Percentiles rank a stretch among this genome's conserved stretches.
Conservation (phyloP, 805 yeast species). For the Suhomyces sp. region DNA sequence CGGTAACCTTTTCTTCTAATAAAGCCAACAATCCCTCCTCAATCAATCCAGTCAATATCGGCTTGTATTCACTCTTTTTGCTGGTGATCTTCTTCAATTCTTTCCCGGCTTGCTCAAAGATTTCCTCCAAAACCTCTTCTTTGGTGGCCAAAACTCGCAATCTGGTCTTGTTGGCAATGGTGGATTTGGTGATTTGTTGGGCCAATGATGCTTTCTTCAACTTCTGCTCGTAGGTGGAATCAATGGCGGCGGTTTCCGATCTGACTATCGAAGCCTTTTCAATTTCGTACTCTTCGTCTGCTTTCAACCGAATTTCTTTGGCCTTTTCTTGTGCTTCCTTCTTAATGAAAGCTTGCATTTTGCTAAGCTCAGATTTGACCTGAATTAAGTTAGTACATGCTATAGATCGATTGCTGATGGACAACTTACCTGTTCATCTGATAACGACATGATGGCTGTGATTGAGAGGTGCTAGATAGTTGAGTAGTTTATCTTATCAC, state of each 20-base stretch:
- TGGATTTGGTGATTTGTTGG: slow-evolving; percentile 93
- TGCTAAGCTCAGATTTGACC: slow-evolving; percentile 93
- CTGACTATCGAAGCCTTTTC: slow-evolving; percentile 95
- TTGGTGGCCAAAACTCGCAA: slow-evolving; percentile 84
- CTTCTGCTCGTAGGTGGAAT: slow-evolving; percentile 71
- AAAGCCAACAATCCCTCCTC: slow-evolving; percentile 71
- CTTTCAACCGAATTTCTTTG: slow-evolving; percentile 90
- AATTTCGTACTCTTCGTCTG: slow-evolving; percentile 97
- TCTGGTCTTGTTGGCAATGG: slow-evolving; percentile 93
- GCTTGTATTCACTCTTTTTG: slow-evolving; percentile 59
- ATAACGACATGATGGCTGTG: slow-evolving; percentile 24
- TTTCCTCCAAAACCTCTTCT: slow-evolving; percentile 67
- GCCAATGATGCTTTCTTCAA: slow-evolving; percentile 88
- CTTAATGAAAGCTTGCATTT: slow-evolving; percentile 98
- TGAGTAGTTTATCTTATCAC: slow-evolving; percentile 8
- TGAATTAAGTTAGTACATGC: slow-evolving; percentile 24
- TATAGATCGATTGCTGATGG: neutral
- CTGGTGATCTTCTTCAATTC: slow-evolving; percentile 58
- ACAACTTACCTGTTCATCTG: slow-evolving; percentile 29
- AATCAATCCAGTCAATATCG: slow-evolving; percentile 71
- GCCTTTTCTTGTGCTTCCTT: slow-evolving; percentile 99
- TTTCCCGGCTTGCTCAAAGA: slow-evolving; percentile 66
- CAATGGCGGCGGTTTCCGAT: slow-evolving; percentile 86
- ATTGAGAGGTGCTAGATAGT: slow-evolving; percentile 5
- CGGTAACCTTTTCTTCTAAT: slow-evolving; percentile 64